A percentile compares a stretch with the other conserved stretches of the same genome.
Conservation (phyloP, 106 monocot species). For the Dactylorhiza incarnata region DNA sequence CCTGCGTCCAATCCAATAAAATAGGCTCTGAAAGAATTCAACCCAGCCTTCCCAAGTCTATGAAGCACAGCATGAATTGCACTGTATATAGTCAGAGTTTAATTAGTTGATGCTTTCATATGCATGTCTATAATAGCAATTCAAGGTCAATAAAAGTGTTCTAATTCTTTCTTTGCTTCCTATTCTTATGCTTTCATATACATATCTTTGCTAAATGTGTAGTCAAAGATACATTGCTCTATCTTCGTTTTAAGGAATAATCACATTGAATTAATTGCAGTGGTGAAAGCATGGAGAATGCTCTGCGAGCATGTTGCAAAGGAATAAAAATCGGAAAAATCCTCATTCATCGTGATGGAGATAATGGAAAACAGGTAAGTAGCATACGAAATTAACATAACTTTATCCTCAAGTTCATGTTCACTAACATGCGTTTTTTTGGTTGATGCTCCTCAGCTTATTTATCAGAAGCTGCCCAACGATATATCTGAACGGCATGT, state of each 20-base stretch:
- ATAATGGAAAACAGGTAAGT: slow-evolving; percentile 79
- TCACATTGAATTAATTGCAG: slow-evolving; percentile 26
- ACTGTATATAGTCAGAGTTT: neutral
- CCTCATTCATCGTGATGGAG: slow-evolving; percentile 90
- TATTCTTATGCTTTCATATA: neutral
- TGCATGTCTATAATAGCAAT: neutral
- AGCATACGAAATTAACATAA: neutral
- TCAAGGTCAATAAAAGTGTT: neutral
- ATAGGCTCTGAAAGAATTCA: too few relatives aligned
- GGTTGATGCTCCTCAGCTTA: slow-evolving; percentile 41
- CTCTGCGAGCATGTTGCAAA: slow-evolving; percentile 92
- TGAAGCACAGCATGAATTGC: neutral
- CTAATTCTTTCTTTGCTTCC: neutral
- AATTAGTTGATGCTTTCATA: neutral
- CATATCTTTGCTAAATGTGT: neutral
- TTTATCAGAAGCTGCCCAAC: slow-evolving; percentile 85
- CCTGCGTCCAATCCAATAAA: too few relatives aligned
- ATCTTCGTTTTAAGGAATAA: neutral
- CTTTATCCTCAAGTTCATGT: neutral
- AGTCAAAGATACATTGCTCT: neutral
- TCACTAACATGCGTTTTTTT: neutral
- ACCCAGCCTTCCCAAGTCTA: too few relatives aligned
- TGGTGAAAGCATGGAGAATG: slow-evolving; percentile 99
- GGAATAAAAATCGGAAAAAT: slow-evolving; percentile 98
- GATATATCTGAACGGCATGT: slow-evolving; percentile 96